Evolutionary conservation across 352 stramenopile genomes (phyloP), one percentile per base, ranked within the genome.

Genomic region (Pythium periplocum): DNA sequence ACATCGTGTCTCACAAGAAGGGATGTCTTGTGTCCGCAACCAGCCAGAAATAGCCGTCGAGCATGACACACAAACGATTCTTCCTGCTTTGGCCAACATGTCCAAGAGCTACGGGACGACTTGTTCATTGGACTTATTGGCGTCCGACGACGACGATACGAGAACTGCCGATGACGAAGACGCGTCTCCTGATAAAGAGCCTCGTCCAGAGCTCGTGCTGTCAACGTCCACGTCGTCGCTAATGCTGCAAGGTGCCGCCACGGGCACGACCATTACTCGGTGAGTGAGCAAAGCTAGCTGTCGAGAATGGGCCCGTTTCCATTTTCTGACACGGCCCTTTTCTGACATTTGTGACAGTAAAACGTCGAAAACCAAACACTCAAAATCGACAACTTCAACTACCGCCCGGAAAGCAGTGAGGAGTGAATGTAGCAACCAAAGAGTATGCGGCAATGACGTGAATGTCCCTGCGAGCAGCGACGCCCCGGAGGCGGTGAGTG

Each of bases 1-100:
- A 84, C 71, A 84, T 87, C 30, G 32, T n/a, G 8, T 26, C 17
- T 26, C 17, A 26, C 17, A 26, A 26, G 17, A 26, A 26, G 17
- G 17, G 17, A 26, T 26, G 17, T 26, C 17, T 26, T 26, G 17
- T 26, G 17, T 26, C 17, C 17, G 17, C 17, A 26, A 26, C 17
- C 17, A 26, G 17, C 17, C 17, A 26, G 17, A 26, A 26, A 26
- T 26, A 26, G 17, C 17, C 17, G 17, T 26, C 17, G 17, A 26
- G 17, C 17, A 26, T 26, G 17, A 26, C 17, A 26, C 17, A 26
- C 17, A 26, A 26, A 26, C 17, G 17, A 26, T 26, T 26, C 17
- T 26, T 0, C 17, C 17, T 26, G 17, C 17, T 26, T 26, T 26
- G 17, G 17, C 17, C 17, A 26, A 26, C 17, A 26, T 26, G 17